These are phyloP conservation scores for Ustilago esculenta DNA, from an alignment of 1,284 basidiomycete genomes.

Conservation along the genomic window DNA sequence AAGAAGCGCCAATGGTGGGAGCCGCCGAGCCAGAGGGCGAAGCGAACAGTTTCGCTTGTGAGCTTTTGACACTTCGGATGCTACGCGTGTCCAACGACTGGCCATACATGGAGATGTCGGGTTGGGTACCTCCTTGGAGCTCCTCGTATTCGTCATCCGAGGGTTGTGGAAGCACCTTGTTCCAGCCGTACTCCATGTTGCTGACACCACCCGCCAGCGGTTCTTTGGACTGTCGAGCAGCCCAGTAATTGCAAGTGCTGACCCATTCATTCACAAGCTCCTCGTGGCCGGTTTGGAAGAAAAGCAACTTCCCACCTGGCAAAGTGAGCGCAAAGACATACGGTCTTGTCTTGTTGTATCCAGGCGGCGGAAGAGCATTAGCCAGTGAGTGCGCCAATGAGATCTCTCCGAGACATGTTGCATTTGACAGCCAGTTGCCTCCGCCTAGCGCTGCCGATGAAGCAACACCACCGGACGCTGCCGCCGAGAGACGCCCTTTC, in stretches of 20 bases:
- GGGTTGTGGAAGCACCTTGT: slow-evolving; percentile 71
- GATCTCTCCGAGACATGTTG: slow-evolving; percentile 81
- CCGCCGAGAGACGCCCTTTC: slow-evolving; percentile 1
- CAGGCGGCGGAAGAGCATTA: slow-evolving; percentile 86
- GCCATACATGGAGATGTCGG: too few relatives aligned
- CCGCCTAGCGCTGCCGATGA: slow-evolving; percentile 77
- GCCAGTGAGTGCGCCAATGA: slow-evolving; percentile 86
- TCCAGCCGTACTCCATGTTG: slow-evolving; percentile 99
- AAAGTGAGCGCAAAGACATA: slow-evolving; percentile 95
- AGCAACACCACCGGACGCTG: not conserved
- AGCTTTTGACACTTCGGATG: slow-evolving; percentile 32
- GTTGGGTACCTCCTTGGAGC: slow-evolving; percentile 53
- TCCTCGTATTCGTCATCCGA: slow-evolving; percentile 69
- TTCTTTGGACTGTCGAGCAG: slow-evolving; percentile 89
- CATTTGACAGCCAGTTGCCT: slow-evolving; percentile 94
- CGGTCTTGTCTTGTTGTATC: slow-evolving; percentile 87
- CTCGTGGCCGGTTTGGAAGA: slow-evolving; percentile 97
- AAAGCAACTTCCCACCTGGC: slow-evolving; percentile 85
- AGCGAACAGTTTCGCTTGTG: not conserved
- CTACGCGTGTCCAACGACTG: slow-evolving; percentile 38
- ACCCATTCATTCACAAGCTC: slow-evolving; percentile 98
- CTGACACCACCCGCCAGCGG: slow-evolving; percentile 92
- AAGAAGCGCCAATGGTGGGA: slow-evolving; percentile 7
- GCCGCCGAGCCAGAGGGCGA: slow-evolving; percentile 6
- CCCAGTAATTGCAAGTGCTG: slow-evolving; percentile 98